phyloP scores from a whole-genome alignment of 148 eudicot genomes.

The Rhododendron ferrugineum region DNA sequence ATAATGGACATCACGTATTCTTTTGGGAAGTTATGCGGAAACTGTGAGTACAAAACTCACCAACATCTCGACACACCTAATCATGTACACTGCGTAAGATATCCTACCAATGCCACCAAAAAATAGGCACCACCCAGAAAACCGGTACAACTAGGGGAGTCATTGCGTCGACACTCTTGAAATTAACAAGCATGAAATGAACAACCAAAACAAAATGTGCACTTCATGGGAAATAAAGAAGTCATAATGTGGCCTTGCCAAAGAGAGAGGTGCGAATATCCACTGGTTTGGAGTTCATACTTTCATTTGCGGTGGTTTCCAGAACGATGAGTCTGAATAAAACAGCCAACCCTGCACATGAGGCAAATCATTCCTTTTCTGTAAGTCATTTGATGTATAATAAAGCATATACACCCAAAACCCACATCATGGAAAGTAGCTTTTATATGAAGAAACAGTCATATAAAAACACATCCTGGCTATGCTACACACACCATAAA shows the following conservation, averaged over 20 bases:
- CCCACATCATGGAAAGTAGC: neutral
- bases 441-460: neutral
- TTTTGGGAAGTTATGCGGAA: neutral
- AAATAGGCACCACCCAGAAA: neutral
- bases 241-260: neutral
- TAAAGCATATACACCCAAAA: slow-evolving; percentile 2
- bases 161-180: neutral
- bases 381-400: slow-evolving; percentile 1
- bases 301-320: slow-evolving; percentile 97
- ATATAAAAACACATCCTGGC: neutral
- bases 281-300: slow-evolving; percentile 36
- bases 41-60: neutral
- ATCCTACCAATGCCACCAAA: neutral
- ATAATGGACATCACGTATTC: neutral
- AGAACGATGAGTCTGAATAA: slow-evolving; percentile 78
- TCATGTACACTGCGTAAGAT: neutral
- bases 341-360: slow-evolving; percentile 93
- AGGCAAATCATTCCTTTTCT: neutral
- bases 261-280: neutral
- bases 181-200: neutral
- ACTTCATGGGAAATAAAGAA: neutral
- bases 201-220: neutral
- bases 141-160: neutral
- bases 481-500: neutral
- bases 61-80: neutral